Evolutionary conservation across 495 filamentous ascomycete genomes (phyloP), one percentile per base, ranked within the genome.

Genomic region (Neurospora tetrasperma): DNA sequence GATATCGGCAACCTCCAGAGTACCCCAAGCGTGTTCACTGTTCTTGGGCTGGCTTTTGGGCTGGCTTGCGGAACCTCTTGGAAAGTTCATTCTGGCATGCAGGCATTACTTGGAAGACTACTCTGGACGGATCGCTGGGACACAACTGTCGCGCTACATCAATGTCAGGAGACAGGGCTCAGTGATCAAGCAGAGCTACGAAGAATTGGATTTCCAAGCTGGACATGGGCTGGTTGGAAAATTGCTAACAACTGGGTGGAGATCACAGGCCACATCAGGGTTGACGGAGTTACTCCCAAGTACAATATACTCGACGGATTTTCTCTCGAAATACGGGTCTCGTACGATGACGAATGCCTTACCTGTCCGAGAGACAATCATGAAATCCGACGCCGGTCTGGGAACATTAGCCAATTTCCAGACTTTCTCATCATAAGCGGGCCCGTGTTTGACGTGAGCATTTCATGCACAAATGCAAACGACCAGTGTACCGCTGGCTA

Each of bases 181-280:
- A 10, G 46, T 23, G n/a, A 23, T 4, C 46, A 23, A 23, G 3
- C n/a, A 0, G 0, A 7, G 4, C 0, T 27, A 14, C 7, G 8
- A 40, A 40, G 39, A 40, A 9, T 10, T 1, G 5, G 35, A 38
- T 5, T 73, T n/a, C 72, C 72, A 0, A 73, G 68, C 42, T 73
- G 72, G 72, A 31, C 68, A 0, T 73, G 72, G 72, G 18, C 39
- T n/a, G 68, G 72, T 6, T 73, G 72, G 72, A 11, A 9, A 31
- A 10, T 1, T 40, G 39, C 8, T 40, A 40, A n/a, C n/a, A n/a
- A n/a, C n/a, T n/a, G n/a, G n/a, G n/a, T n/a, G n/a, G n/a, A n/a
- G n/a, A n/a, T n/a, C n/a, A n/a, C n/a, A n/a, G n/a, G n/a, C n/a
- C n/a, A n/a, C n/a, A n/a, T n/a, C n/a, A n/a, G n/a, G n/a, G n/a